Conservation (phyloP, 495 filamentous ascomycete species). For the Aspergillus panamensis region DNA sequence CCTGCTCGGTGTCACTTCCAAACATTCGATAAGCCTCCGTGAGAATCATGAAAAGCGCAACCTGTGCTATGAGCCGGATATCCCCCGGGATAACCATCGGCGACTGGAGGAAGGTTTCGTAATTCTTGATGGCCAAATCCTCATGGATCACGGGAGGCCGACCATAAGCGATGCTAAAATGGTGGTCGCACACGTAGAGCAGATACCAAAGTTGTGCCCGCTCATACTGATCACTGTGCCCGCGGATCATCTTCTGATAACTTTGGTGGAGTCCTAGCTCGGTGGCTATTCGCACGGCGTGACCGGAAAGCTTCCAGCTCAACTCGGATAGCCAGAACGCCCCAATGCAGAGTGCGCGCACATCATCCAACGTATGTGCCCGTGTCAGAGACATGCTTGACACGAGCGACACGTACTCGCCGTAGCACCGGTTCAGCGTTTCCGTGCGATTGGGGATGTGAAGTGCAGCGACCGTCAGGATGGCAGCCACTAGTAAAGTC, state of each 20-base stretch:
- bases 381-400: constrained; percentile 50
- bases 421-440: constrained; percentile 48
- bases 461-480: constrained; percentile 51
- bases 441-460: constrained; percentile 50
- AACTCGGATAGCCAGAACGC: constrained; percentile 54
- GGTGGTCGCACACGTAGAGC: constrained; percentile 55
- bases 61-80: constrained; percentile 52
- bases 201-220: constrained; percentile 49
- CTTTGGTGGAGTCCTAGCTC: constrained; percentile 52
- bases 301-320: constrained; percentile 53
- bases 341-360: constrained; percentile 50
- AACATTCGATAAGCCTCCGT: constrained; percentile 56
- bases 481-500: constrained; percentile 47
- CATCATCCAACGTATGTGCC: constrained; percentile 48
- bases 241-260: constrained; percentile 46
- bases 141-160: constrained; percentile 54
- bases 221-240: constrained; percentile 48
- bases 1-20: constrained; percentile 52
- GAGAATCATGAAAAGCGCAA: constrained; percentile 55
- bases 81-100: constrained; percentile 49
- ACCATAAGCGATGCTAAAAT: constrained; percentile 54
- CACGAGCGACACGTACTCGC: constrained; percentile 51
- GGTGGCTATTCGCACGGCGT: constrained; percentile 53
- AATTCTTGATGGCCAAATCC: constrained; percentile 48
- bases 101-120: constrained; percentile 49